Base-by-base conservation (phyloP, 305 asterid genomes). In the Nicotiana rustica region DNA sequence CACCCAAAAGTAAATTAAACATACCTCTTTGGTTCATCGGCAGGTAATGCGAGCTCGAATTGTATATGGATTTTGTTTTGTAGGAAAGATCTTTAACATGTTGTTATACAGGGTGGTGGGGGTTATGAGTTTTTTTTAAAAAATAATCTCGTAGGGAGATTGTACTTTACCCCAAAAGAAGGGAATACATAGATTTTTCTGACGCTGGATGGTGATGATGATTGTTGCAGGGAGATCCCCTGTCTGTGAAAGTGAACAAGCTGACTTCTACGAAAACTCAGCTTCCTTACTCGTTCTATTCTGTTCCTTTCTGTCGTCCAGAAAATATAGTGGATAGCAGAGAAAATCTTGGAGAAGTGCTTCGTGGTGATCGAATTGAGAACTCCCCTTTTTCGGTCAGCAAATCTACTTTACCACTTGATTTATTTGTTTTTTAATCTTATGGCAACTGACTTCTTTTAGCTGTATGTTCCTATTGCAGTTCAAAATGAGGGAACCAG, bases 401-500 rank as follows among this genome's bases (percentile, higher is more conserved):
- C 80, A 52, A 77, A 76, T 79, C 35, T 67, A 17, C 81, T 80
- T 66, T 38, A 82, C 73, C 83, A 82, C 38, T 52, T 25, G 38
- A 62, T 81, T 10, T 81, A 33, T 80, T 33, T 8, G 67, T 59
- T 36, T 71, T 18, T 41, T 41, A 36, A 55, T 67, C 71, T 35
- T 76, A 65, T 70, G 41, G 33, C 64, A 62, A 66, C 85, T 83
- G 77, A 84, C 85, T 6, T 83, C 57, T 77, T 61, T 67, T 80
- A 41, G 6, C 56, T 68, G 76, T 61, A 71, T 86, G 82, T 55
- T 59, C 76, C 18, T 86, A 57, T 68, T 83, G 75, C 92, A 92
- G 97, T 93, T 93, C 83, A 89, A 88, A 89, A 94, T 94, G 98
- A 91, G 97, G 91, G 97, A 94, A 79, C 95, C 96, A 10, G 91